Conservation (phyloP, 2,329 filamentous ascomycete genomes). For the Cryphonectria naterciae region DNA sequence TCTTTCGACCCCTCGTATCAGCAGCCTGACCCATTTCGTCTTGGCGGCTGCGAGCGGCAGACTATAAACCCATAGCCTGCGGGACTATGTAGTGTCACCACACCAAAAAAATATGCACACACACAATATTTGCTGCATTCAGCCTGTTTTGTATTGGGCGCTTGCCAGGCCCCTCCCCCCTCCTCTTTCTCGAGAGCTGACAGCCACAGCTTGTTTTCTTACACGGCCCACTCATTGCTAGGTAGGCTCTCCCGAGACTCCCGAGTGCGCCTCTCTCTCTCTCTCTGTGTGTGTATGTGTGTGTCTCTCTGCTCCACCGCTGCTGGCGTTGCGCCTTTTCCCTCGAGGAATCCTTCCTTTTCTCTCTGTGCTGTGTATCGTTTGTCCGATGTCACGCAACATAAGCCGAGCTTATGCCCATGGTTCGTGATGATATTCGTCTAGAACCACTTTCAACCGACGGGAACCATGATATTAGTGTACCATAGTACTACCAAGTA, state of each 20-base stretch:
- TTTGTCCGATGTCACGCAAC: background rate
- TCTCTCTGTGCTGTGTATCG: background rate
- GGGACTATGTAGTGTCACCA: conserved; percentile 9
- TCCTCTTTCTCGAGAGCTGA: background rate
- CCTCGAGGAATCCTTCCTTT: background rate
- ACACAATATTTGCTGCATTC: background rate
- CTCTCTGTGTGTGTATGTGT: too few relatives aligned
- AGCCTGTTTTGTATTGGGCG: background rate
- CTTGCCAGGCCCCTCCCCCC: background rate
- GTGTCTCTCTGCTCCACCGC: too few relatives aligned
- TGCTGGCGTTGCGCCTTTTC: background rate
- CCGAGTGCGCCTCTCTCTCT: background rate
- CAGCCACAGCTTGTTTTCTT: background rate
- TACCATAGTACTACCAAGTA: background rate
- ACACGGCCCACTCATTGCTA: background rate
- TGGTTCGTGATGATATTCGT: background rate
- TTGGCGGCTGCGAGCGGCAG: background rate
- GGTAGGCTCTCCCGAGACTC: background rate
- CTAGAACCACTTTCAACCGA: background rate
- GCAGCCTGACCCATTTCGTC: background rate
- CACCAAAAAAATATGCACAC: background rate
- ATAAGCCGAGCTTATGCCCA: background rate
- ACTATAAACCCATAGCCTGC: background rate
- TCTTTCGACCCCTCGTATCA: background rate
- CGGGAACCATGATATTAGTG: background rate